Evolutionary conservation across 2,329 filamentous ascomycete species (phyloP), one percentile per base, ranked within the genome.

Genomic region (Hymenotorrendiella dingleyae): DNA sequence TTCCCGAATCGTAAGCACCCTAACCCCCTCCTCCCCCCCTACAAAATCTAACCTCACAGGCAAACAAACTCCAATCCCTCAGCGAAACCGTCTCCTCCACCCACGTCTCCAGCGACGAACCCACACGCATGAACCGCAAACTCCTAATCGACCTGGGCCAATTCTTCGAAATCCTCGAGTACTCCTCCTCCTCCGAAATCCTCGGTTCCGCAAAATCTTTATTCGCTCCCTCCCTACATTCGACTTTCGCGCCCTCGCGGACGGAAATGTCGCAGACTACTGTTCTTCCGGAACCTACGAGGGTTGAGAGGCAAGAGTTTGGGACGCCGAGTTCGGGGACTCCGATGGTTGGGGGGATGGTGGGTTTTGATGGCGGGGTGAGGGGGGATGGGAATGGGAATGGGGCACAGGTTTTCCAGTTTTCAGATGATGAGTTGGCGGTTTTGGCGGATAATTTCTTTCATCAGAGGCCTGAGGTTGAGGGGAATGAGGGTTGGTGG

Each of bases 161-260:
- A 17, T 71, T 72, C 51, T 72, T 69, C 64, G 68, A 71, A 44
- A 68, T 72, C 9, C 59, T 72, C 1, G 69, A 72, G 52, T 70
- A 69, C 40, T 65, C 67, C 1, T 67, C 65, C 7, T 65, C 64
- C 9, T 64, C 61, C 36, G 67, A 68, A 29, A 29, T 54, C 2
- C 54, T 58, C 2, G 54, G 60, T 26, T 62, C 61, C 6, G 59
- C 61, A 3, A 57, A 59, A 11, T 55, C 59, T 17, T 60, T 70
- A n/a, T 70, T 71, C 40, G 68, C 67, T 3, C 46, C 64, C 23
- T 65, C 65, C 0, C 49, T 71, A 3, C 64, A 62, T 32, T 54
- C 55, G 1, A 59, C 38, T 47, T 57, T 27, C 37, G 55, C 21
- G 42, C 53, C 23, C 37, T 52, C 17, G 46, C 58, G n/a, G 49